These are phyloP conservation scores for Clavulina sp. DNA, from an alignment of 768 basidiomycete species.

Conservation along the genomic window DNA sequence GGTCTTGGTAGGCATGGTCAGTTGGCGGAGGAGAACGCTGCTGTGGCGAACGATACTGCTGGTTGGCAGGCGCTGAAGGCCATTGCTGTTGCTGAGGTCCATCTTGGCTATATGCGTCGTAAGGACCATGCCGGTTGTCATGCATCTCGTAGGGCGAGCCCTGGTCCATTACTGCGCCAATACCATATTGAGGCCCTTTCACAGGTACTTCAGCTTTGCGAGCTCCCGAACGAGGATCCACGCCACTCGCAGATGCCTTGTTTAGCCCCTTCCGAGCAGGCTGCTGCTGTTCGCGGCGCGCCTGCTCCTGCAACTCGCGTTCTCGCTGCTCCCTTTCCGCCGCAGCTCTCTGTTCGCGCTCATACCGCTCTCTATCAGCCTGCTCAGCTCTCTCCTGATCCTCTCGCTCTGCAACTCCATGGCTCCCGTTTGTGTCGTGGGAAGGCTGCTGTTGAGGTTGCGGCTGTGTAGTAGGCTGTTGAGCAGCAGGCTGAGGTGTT, in stretches of 20 bases:
- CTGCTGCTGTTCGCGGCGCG: slow-evolving; percentile 7
- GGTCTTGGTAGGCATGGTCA: slow-evolving; percentile 6
- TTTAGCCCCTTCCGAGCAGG: slow-evolving; percentile 29
- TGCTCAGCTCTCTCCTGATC: slow-evolving; percentile 25
- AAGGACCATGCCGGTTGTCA: neutral
- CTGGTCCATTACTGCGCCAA: slow-evolving; percentile 89
- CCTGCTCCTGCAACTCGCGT: slow-evolving; percentile 15
- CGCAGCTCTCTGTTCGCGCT: slow-evolving; percentile 16
- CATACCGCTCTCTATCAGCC: slow-evolving; percentile 25
- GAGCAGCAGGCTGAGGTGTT: slow-evolving; percentile 18
- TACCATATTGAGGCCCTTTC: slow-evolving; percentile 79
- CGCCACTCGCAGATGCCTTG: slow-evolving; percentile 23
- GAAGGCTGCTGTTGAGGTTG: slow-evolving; percentile 9
- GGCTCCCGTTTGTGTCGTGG: slow-evolving; percentile 20
- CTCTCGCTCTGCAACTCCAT: slow-evolving; percentile 27
- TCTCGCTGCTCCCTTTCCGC: slow-evolving; percentile 16
- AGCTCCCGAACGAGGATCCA: slow-evolving; percentile 26
- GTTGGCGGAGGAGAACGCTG: neutral
- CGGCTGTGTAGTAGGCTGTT: slow-evolving; percentile 8
- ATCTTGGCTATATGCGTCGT: neutral
- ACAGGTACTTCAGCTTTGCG: slow-evolving; percentile 76
- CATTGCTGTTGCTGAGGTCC: too few species aligned
- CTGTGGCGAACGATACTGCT: neutral
- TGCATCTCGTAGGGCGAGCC: slow-evolving; percentile 36
- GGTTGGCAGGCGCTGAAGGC: neutral